Evolutionary conservation across 2,329 filamentous ascomycete species (phyloP), one percentile per base, ranked within the genome.

Genomic region (Trichoderma arundinaceum): DNA sequence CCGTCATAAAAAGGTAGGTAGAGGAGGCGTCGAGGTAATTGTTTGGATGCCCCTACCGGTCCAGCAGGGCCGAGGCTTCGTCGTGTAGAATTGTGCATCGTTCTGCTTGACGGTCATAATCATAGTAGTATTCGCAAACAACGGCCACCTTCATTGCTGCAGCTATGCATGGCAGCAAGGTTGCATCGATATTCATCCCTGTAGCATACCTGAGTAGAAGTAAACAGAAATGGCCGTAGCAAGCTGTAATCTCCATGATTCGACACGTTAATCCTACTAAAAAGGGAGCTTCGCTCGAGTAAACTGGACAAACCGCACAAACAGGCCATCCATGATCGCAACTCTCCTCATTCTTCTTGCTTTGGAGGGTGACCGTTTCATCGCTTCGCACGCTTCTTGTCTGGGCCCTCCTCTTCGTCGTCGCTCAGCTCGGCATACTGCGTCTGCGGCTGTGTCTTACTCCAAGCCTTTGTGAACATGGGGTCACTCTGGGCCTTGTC

Each of bases 391-490:
- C 79, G 85, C 75, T 89, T 88, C 79, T 88, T 91, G 39, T 91
- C 86, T n/a, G 86, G 88, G 3, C 84, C 84, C 7, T 86, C 84
- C 60, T 88, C 89, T 69, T 96, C 94, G 15, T 93, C 92, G 73
- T 96, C 94, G 76, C 93, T 96, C 39, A 95, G 73, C 49, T 97
- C 92, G 7, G 91, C 91, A 80, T 96, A 99, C 70, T 97, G 90
- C 32, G 94, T 92, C 71, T 94, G 90, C 0, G 95, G 95, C 79
- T 98, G 94, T 43, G 93, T 98, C 71, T 90, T 85, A 74, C 90
- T 91, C 91, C 93, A 99, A 15, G 94, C 95, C 71, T 91, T 92
- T 35, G 95, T 99, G 74, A 98, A 99, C 72, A 97, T 85, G 0
- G 94, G 94, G 75, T 98, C 94, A 75, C 92, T 94, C 78, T 96